Evolutionary conservation across 2,329 filamentous ascomycete genomes (phyloP).

Genomic region (Penicillium sp.): DNA sequence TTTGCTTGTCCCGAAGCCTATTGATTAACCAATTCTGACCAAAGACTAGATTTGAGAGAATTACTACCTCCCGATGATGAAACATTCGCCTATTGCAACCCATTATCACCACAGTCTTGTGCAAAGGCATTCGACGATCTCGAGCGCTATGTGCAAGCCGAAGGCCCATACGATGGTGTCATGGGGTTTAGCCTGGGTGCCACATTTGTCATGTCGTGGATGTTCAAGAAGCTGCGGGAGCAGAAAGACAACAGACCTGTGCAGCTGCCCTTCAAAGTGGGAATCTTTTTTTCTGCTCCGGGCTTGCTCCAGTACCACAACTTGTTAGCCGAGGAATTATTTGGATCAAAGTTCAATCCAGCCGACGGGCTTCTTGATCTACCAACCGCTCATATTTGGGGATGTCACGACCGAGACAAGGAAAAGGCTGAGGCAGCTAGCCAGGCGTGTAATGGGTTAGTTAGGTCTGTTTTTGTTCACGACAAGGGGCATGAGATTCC

Average conservation of each 20-base stretch:
- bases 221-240: conserved; percentile 11
- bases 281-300: conserved; percentile 22
- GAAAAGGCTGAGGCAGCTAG: conserved; percentile 1
- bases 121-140: conserved; percentile 5
- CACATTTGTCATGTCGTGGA: conserved; percentile 19
- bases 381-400: conserved; percentile 21
- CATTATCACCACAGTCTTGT: not conserved
- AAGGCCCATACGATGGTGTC: conserved; percentile 31
- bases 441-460: conserved; percentile 7
- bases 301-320: conserved; percentile 5
- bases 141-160: conserved; percentile 17
- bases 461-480: conserved; percentile 14
- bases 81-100: not conserved
- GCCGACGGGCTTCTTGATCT: conserved; percentile 5
- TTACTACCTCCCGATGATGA: not conserved
- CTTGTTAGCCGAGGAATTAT: not conserved
- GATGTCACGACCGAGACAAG: conserved; percentile 3
- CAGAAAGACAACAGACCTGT: not conserved
- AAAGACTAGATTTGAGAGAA: not conserved
- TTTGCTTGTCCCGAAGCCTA: not conserved
- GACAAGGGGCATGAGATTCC: conserved; percentile 15
- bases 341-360: not conserved
- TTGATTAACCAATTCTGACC: not conserved
- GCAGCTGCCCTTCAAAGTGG: conserved; percentile 23
- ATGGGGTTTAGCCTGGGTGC: conserved; percentile 29